Evolutionary conservation across 345 rosid species (phyloP).

Genomic region (Sapria himalayana): DNA sequence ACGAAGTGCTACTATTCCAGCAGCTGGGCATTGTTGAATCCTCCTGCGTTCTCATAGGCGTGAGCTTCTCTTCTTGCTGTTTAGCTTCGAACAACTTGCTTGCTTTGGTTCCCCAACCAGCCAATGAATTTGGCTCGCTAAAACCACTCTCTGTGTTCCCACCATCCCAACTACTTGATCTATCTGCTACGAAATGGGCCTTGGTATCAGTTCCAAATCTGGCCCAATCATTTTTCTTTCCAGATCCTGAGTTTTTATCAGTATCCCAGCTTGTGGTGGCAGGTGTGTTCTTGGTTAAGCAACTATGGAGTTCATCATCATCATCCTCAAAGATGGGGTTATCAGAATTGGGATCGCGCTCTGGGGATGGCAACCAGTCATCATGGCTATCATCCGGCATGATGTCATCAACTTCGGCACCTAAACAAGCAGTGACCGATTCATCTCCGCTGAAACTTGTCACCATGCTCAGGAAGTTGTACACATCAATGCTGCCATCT

Average conservation of each 20-base stretch:
- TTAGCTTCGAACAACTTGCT: conserved; percentile 5
- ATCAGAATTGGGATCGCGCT: conserved; percentile 24
- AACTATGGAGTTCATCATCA: conserved; percentile 18
- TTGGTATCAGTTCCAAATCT: too few species aligned
- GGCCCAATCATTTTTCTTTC: too few species aligned
- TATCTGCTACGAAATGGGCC: too few species aligned
- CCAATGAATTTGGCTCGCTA: conserved; percentile 12
- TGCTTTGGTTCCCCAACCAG: conserved; percentile 12
- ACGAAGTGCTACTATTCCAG: conserved; percentile 7
- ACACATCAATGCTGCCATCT: conserved; percentile 32
- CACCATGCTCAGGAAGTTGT: conserved; percentile 56
- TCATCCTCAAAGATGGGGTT: conserved; percentile 51
- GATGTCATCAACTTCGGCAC: conserved; percentile 45
- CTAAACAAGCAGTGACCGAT: conserved; percentile 38
- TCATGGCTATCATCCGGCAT: conserved; percentile 25
- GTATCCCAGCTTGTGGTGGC: conserved; percentile 26
- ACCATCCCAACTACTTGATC: conserved; percentile 9
- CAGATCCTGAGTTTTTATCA: conserved; percentile 10
- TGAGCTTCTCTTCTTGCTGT: conserved; percentile 1
- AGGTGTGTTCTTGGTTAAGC: conserved; percentile 14
- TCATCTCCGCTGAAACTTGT: conserved; percentile 20
- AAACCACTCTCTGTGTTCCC: conserved; percentile 9
- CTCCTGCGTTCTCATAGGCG: conserved; percentile 5
- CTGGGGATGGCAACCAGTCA: conserved; percentile 64
- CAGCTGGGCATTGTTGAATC: conserved; percentile 7